These are phyloP conservation scores for Tubosaeta brunneosetosa DNA, from an alignment of 768 basidiomycete genomes.

Conservation along the genomic window DNA sequence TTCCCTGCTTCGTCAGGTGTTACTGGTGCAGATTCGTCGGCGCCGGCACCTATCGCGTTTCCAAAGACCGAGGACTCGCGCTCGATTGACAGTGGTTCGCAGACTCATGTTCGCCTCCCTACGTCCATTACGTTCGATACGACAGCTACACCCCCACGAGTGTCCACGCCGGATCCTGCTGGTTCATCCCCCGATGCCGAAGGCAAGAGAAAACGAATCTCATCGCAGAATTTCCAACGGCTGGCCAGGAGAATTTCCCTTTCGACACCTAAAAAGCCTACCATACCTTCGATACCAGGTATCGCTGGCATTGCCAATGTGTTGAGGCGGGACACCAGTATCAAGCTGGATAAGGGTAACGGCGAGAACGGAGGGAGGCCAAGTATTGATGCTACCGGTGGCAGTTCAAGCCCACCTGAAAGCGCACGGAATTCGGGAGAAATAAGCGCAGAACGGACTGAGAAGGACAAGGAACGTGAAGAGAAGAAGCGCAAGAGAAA, in stretches of 20 bases:
- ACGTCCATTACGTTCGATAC: constrained; percentile 60
- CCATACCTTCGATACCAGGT: constrained; percentile 38
- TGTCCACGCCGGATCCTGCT: constrained; percentile 63
- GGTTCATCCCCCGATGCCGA: constrained; percentile 63
- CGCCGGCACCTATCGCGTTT: constrained; percentile 35
- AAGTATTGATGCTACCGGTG: constrained; percentile 16
- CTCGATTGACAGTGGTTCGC: constrained; percentile 26
- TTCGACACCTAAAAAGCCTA: constrained; percentile 51
- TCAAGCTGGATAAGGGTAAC: constrained; percentile 42
- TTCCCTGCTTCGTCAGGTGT: constrained; percentile 12
- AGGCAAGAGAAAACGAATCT: constrained; percentile 73
- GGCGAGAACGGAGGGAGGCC: constrained; percentile 18
- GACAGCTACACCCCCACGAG: constrained; percentile 53
- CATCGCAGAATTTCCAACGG: constrained; percentile 83
- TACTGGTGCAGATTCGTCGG: constrained; percentile 29
- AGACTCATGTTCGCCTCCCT: constrained; percentile 23
- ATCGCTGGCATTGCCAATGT: constrained; percentile 29
- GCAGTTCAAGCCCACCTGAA: constrained; percentile 36
- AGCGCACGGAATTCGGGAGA: constrained; percentile 42
- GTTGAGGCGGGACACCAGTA: constrained; percentile 26
- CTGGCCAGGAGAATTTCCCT: constrained; percentile 71
- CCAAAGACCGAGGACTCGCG: constrained; percentile 36
- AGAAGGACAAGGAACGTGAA: constrained; percentile 52
- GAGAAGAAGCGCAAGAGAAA: constrained; percentile 62
- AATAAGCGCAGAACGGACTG: constrained; percentile 44